Conservation (phyloP, 2,329 filamentous ascomycete genomes). For the Cryphonectria carpinicola region DNA sequence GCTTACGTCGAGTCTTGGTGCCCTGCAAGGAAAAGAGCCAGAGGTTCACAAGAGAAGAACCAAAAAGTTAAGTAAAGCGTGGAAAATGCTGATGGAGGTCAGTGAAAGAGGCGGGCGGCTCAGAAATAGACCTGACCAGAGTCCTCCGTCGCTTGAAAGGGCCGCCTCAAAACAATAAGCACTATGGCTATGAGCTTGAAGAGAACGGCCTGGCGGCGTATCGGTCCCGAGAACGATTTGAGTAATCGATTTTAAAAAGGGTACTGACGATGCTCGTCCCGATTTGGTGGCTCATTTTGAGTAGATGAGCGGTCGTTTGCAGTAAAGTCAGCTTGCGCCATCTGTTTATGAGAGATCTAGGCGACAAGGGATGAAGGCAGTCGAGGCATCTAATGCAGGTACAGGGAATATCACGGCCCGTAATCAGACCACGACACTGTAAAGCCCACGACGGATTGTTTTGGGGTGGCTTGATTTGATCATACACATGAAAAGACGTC, state of each 20-base stretch:
- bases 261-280: neutral
- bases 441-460: neutral
- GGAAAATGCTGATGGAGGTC: neutral
- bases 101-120: neutral
- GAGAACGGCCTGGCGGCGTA: neutral
- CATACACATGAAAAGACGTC: neutral
- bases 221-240: neutral
- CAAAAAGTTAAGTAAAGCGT: neutral
- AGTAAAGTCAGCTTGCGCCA: neutral
- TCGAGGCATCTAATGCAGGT: neutral
- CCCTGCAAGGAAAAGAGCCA: too few species aligned
- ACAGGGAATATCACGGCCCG: neutral
- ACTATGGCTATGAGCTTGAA: neutral
- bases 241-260: neutral
- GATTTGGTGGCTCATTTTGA: neutral
- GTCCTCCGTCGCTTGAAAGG: neutral
- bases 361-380: neutral
- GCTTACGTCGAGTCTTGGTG: neutral
- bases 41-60: too few species aligned
- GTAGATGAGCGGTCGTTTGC: neutral
- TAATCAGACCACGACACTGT: neutral
- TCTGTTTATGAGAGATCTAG: neutral
- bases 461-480: neutral
- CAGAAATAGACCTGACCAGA: neutral
- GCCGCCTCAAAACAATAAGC: slow-evolving; percentile 2